Evolutionary conservation across 306 rosid genomes (phyloP).

Genomic region (Fragaria iinumae): DNA sequence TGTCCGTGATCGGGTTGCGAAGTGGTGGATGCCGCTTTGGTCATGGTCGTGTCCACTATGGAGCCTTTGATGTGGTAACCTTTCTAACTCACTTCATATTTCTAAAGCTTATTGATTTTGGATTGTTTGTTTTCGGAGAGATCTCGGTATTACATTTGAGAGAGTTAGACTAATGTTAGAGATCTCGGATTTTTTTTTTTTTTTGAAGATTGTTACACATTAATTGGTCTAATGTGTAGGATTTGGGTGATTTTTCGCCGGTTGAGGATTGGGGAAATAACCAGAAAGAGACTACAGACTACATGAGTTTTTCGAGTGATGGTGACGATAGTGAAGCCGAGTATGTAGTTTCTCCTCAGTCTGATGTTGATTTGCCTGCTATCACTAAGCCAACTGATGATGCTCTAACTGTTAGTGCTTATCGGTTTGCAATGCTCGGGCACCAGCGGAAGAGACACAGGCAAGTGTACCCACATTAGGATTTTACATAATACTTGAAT

Average conservation of each 20-base stretch:
- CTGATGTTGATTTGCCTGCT: conserved; percentile 75
- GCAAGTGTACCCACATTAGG: conserved; percentile 44
- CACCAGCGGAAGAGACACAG: conserved; percentile 54
- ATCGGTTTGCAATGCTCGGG: conserved; percentile 67
- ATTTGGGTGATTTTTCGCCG: conserved; percentile 49
- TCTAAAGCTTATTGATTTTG: not conserved
- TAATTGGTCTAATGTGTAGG: conserved; percentile 38
- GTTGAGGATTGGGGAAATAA: conserved; percentile 52
- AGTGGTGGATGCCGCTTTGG: conserved; percentile 24
- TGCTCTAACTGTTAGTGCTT: conserved; percentile 59
- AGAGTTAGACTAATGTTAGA: too few species aligned
- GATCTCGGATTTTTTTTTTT: too few species aligned
- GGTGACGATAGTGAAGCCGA: conserved; percentile 77
- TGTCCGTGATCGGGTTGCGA: conserved; percentile 14
- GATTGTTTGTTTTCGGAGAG: too few species aligned
- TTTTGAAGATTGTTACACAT: not conserved
- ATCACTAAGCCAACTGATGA: conserved; percentile 49
- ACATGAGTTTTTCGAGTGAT: conserved; percentile 58
- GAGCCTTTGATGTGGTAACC: conserved; percentile 59
- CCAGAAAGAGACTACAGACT: conserved; percentile 39
- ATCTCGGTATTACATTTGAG: too few species aligned
- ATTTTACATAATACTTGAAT: not conserved
- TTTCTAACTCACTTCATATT: not conserved
- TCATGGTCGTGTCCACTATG: conserved; percentile 24
- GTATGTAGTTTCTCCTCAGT: conserved; percentile 43